Evolutionary conservation across 2,329 filamentous ascomycete genomes (phyloP).

Genomic region (Colletotrichum tropicale): DNA sequence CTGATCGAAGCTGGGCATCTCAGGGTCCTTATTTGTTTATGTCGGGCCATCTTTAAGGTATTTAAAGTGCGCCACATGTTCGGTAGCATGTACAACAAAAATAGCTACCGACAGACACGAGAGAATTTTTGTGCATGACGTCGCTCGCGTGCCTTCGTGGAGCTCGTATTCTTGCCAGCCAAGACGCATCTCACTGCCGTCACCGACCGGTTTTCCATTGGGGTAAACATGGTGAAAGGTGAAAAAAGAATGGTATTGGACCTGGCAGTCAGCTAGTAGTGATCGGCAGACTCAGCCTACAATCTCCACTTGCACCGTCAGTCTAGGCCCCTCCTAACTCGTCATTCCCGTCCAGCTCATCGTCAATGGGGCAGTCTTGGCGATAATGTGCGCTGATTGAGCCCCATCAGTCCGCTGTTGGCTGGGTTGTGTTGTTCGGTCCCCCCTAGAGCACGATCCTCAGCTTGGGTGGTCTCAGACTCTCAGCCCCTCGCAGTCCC

Average conservation of each 20-base stretch:
- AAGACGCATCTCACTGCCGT: neutral
- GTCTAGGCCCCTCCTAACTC: neutral
- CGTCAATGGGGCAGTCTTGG: neutral
- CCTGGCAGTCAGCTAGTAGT: neutral
- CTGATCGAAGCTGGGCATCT: neutral
- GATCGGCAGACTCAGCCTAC: conserved; percentile 9
- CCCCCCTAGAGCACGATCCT: neutral
- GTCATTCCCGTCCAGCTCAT: neutral
- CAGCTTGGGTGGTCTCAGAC: neutral
- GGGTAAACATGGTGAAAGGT: neutral
- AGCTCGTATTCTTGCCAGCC: conserved; percentile 7
- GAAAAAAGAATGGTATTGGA: neutral
- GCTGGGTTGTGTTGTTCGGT: neutral
- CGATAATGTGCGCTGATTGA: neutral
- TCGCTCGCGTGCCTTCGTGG: neutral
- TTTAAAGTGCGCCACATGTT: neutral
- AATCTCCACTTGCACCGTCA: neutral
- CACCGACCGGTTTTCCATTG: neutral
- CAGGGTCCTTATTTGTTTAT: neutral
- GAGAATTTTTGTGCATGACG: neutral
- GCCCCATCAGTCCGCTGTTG: neutral
- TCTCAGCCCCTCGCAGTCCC: neutral
- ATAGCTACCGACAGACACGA: conserved; percentile 1
- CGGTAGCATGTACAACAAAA: neutral
- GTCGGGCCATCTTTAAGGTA: neutral